Conservation (phyloP, 2,329 filamentous ascomycete species). For the Scedosporium apiospermum region DNA sequence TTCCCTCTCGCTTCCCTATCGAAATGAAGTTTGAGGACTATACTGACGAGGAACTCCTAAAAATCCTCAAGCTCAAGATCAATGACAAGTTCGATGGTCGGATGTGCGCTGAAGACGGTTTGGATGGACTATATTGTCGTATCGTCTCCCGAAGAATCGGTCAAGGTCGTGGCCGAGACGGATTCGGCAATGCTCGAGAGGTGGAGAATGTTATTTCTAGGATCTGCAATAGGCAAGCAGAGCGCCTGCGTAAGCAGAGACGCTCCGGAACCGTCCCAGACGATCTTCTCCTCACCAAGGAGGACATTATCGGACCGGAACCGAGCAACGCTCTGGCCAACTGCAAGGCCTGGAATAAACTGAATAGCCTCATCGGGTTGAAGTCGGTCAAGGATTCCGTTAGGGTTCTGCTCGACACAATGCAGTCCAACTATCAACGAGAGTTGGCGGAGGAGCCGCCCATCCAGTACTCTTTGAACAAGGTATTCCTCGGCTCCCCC, state of each 20-base stretch:
- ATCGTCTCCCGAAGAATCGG: slow-evolving; percentile 55
- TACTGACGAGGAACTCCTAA: slow-evolving; percentile 50
- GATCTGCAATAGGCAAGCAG: slow-evolving; percentile 50
- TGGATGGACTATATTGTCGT: slow-evolving; percentile 50
- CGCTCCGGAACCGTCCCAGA: slow-evolving; percentile 32
- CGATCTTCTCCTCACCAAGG: slow-evolving; percentile 45
- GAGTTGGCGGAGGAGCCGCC: slow-evolving; percentile 53
- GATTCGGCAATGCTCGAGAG: slow-evolving; percentile 65
- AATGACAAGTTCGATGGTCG: slow-evolving; percentile 37
- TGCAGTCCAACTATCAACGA: slow-evolving; percentile 54
- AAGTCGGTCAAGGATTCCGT: slow-evolving; percentile 53
- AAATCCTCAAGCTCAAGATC: slow-evolving; percentile 49
- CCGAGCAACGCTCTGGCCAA: slow-evolving; percentile 41
- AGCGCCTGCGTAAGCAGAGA: slow-evolving; percentile 40
- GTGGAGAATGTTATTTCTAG: slow-evolving; percentile 51
- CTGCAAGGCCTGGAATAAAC: slow-evolving; percentile 45
- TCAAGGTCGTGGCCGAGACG: slow-evolving; percentile 49
- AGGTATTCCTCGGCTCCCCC: slow-evolving; percentile 60
- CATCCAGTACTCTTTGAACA: slow-evolving; percentile 55
- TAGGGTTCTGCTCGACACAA: slow-evolving; percentile 45
- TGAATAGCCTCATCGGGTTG: slow-evolving; percentile 52
- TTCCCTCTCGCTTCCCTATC: slow-evolving; percentile 56
- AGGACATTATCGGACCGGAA: slow-evolving; percentile 64
- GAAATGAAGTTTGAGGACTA: slow-evolving; percentile 62
- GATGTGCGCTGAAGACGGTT: slow-evolving; percentile 53